Conservation (phyloP, 768 basidiomycete species). For the Amanita jacksonii region DNA sequence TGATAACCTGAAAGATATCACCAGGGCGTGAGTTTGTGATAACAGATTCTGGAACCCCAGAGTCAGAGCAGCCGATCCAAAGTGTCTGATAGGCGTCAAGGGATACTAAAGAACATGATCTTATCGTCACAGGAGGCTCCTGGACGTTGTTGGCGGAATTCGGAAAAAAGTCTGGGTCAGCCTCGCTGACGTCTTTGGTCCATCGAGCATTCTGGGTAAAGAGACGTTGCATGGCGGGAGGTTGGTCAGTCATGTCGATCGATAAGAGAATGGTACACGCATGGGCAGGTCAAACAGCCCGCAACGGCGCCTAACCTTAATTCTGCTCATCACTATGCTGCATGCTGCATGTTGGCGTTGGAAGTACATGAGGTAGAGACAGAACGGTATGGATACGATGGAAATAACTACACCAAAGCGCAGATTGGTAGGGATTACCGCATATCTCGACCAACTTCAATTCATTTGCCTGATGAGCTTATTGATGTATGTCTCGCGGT, state of each 20-base stretch:
- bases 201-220: constrained; percentile 53
- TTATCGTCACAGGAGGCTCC: constrained; percentile 42
- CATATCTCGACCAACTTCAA: constrained; percentile 28
- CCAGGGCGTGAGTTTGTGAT: constrained; percentile 64
- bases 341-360: no score
- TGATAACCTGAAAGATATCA: constrained; percentile 68
- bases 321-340: no score
- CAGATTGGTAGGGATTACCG: no score
- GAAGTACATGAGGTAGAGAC: no score
- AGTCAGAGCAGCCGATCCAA: constrained; percentile 82
- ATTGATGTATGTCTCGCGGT: constrained; percentile 97
- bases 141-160: constrained; percentile 52
- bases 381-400: background rate
- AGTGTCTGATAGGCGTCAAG: constrained; percentile 36
- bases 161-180: constrained; percentile 57
- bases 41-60: constrained; percentile 74
- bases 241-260: constrained; percentile 10
- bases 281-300: no score
- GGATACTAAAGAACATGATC: constrained; percentile 3
- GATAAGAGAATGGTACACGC: no score
- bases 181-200: constrained; percentile 47
- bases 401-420: no score
- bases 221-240: constrained; percentile 21
- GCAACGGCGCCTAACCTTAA: no score
- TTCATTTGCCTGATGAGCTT: constrained; percentile 95